Percentiles rank a stretch among this genome's conserved stretches.
These are phyloP conservation scores for Daldinia decipiens DNA, from an alignment of 495 filamentous ascomycete genomes.

Conservation along the genomic window DNA sequence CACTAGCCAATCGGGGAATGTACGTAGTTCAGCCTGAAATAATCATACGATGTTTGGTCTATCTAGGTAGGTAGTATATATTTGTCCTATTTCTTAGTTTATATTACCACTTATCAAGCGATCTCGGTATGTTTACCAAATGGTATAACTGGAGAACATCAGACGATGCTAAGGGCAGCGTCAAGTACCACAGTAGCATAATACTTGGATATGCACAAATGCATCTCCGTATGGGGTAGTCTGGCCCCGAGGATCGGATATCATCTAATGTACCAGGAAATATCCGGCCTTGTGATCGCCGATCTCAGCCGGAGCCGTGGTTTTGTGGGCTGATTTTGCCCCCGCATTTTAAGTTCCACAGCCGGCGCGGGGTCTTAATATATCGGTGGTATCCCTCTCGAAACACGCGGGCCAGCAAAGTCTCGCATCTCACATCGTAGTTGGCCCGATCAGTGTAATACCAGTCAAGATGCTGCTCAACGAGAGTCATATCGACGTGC, in stretches of 20 bases:
- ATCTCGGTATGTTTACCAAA: not conserved
- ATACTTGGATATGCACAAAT: not conserved
- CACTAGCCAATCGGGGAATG: not conserved
- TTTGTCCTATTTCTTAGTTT: constrained; percentile 7
- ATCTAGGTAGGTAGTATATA: constrained; percentile 13
- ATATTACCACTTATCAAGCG: not conserved
- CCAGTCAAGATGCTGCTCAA: constrained; percentile 56
- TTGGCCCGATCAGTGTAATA: not conserved
- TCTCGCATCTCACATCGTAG: constrained; percentile 12
- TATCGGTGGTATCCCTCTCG: constrained; percentile 18
- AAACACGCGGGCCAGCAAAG: constrained; percentile 9
- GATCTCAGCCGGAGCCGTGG: constrained; percentile 34
- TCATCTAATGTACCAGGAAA: constrained; percentile 1
- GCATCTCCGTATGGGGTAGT: not conserved
- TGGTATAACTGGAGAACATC: not conserved
- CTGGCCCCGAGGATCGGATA: not conserved
- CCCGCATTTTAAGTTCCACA: constrained; percentile 33
- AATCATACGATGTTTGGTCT: constrained; percentile 9
- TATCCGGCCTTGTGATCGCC: constrained; percentile 15
- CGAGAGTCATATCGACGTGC: constrained; percentile 56
- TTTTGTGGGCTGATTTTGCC: constrained; percentile 19
- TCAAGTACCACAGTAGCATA: not conserved
- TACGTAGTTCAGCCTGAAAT: constrained; percentile 4
- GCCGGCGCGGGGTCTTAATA: constrained; percentile 36
- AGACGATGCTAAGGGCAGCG: not conserved